Evolutionary conservation across 1,139 yeast genomes (phyloP).

Genomic region (Saccharomyces hybrid): DNA sequence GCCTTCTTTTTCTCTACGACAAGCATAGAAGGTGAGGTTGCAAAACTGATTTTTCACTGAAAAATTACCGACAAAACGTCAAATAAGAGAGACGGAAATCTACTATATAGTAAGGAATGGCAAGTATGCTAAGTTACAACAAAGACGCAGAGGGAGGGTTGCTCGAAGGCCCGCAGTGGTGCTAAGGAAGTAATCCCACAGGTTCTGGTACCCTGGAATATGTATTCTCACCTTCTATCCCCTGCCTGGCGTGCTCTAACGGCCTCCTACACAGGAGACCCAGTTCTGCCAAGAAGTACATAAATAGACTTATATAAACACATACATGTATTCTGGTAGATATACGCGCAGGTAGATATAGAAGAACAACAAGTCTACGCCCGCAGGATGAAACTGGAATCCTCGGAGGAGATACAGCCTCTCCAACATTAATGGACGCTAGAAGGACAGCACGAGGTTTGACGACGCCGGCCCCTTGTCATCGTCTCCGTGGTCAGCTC

Average conservation of each 20-base stretch:
- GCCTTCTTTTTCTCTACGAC: background rate
- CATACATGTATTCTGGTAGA: background rate
- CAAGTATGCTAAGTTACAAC: background rate
- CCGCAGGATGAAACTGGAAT: background rate
- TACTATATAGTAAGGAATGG: background rate
- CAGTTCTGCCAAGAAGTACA: background rate
- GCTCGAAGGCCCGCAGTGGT: background rate
- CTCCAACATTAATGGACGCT: slow-evolving; percentile 2
- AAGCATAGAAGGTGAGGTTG: background rate
- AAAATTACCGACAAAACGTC: background rate
- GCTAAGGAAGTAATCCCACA: background rate
- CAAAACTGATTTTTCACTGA: background rate
- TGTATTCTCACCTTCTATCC: background rate
- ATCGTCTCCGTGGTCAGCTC: background rate
- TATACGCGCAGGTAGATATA: background rate
- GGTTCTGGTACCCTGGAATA: no score
- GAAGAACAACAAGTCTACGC: background rate
- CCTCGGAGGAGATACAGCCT: background rate
- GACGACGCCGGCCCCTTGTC: background rate
- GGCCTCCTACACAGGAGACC: background rate
- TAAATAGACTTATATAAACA: background rate
- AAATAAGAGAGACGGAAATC: background rate
- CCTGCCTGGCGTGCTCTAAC: background rate
- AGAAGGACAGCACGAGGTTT: slow-evolving; percentile 4
- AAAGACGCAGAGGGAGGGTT: background rate